These are phyloP conservation scores for Anethum foeniculum DNA, from an alignment of 140 eudicot species.

Conservation along the genomic window DNA sequence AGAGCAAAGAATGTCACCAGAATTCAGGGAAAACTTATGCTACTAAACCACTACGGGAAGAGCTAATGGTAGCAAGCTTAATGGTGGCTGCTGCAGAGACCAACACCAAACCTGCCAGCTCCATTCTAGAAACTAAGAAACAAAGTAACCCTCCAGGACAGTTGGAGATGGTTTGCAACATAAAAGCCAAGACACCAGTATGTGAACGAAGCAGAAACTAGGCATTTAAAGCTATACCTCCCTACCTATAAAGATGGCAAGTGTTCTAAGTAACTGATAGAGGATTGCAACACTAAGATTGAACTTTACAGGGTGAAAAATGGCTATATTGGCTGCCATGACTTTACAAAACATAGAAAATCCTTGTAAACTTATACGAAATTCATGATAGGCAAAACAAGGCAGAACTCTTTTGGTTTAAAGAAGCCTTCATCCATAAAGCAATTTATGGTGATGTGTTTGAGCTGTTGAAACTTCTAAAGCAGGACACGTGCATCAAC, in stretches of 20 bases:
- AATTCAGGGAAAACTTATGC: neutral
- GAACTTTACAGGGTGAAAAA: neutral
- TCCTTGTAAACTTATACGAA: neutral
- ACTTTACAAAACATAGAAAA: neutral
- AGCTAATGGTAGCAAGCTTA: neutral
- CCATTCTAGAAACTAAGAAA: neutral
- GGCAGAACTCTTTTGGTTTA: neutral
- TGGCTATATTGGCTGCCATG: neutral
- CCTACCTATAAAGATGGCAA: neutral
- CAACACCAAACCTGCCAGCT: neutral
- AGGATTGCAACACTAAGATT: neutral
- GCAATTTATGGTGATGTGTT: neutral
- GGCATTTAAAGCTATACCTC: neutral
- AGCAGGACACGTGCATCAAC: neutral
- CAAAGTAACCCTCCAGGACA: neutral
- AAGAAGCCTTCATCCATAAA: neutral
- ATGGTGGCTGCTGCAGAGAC: neutral
- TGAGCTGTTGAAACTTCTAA: slow-evolving; percentile 4
- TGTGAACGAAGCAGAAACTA: neutral
- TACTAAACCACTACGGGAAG: neutral
- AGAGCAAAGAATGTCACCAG: neutral
- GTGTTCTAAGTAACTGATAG: neutral
- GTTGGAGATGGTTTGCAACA: neutral
- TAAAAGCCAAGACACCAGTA: neutral
- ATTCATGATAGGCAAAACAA: neutral